These are phyloP conservation scores for Mortierella polycephala DNA, from an alignment of 371 early-diverging fungal genomes.

Conservation along the genomic window DNA sequence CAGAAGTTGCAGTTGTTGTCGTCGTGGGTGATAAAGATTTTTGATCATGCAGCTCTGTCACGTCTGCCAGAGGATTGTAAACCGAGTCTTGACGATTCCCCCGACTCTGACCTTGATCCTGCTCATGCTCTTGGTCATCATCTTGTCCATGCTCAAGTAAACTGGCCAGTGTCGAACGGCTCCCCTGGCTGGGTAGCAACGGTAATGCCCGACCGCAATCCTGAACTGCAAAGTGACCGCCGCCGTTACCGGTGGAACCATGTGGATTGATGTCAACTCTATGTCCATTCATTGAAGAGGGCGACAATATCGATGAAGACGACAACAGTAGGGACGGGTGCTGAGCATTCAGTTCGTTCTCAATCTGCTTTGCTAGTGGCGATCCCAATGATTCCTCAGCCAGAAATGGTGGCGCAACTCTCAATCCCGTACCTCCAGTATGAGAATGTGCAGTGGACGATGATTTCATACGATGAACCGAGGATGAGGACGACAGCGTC, in stretches of 20 bases:
- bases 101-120: background rate
- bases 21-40: background rate
- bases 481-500: conserved; percentile 25
- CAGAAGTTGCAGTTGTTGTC: background rate
- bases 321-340: conserved; percentile 5
- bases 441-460: conserved; percentile 12
- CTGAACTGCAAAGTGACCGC: conserved; percentile 5
- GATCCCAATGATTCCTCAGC: conserved; percentile 34
- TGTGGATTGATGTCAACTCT: background rate
- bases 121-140: background rate
- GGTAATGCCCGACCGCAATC: conserved; percentile 2
- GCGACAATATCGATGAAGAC: background rate
- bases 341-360: conserved; percentile 21
- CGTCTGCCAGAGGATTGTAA: background rate
- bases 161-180: conserved; percentile 19
- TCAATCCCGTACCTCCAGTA: background rate
- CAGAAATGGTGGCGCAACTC: conserved; percentile 18
- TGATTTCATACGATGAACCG: conserved; percentile 18
- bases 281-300: background rate
- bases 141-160: conserved; percentile 15
- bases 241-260: background rate
- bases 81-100: background rate
- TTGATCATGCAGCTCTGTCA: conserved; percentile 17
- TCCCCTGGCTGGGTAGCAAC: conserved; percentile 15
- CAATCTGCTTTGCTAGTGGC: conserved; percentile 41